A percentile compares a stretch with the other conserved stretches of the same genome.
Conservation (phyloP, 345 rosid genomes). For the Eutrema heterophyllum region DNA sequence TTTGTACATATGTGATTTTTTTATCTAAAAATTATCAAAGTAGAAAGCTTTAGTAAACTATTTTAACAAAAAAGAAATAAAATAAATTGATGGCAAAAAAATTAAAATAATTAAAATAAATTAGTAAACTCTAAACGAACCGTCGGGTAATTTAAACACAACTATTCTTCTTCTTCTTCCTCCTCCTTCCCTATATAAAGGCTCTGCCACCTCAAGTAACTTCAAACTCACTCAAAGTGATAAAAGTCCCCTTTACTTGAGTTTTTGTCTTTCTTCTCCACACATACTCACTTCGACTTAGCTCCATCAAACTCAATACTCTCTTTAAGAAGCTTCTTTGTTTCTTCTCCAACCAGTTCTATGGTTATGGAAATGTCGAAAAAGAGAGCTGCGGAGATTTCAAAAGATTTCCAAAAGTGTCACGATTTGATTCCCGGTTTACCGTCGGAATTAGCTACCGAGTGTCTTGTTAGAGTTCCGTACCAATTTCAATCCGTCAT, state of each 20-base stretch:
- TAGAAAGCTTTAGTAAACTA: too few species aligned
- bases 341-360: not conserved
- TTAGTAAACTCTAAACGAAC: not conserved
- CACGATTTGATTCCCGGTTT: slow-evolving; percentile 45
- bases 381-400: not conserved
- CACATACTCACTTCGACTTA: not conserved
- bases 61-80: too few species aligned
- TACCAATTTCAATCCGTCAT: slow-evolving; percentile 36
- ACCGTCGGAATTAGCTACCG: slow-evolving; percentile 44
- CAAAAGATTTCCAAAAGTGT: not conserved
- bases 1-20: too few species aligned
- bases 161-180: not conserved
- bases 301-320: not conserved
- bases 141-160: not conserved
- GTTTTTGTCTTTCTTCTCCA: not conserved
- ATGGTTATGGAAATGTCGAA: not conserved
- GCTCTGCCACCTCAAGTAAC: not conserved
- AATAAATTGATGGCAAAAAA: too few species aligned
- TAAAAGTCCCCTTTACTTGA: not conserved
- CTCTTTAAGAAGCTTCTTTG: not conserved
- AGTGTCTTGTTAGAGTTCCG: slow-evolving; percentile 51
- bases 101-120: too few species aligned
- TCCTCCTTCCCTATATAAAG: not conserved
- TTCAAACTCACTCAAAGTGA: slow-evolving; percentile 12
- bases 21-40: too few species aligned